Conservation (phyloP, 257 asterid species). For the Primulina tabacum region DNA sequence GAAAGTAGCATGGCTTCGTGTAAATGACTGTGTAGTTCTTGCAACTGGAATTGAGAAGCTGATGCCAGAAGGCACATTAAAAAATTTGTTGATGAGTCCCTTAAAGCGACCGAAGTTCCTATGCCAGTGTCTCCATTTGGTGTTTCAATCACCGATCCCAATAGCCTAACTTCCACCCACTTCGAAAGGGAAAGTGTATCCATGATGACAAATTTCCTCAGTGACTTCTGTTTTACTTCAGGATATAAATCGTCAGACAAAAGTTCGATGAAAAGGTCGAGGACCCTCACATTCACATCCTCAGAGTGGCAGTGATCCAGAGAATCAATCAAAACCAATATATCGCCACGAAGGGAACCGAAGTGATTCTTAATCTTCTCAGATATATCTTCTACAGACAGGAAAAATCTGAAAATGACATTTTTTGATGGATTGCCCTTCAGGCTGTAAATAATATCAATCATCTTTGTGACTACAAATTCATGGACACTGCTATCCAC, state of each 20-base stretch:
- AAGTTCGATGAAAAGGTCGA: slow-evolving; percentile 75
- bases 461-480: slow-evolving; percentile 52
- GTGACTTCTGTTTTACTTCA: slow-evolving; percentile 59
- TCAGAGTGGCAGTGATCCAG: slow-evolving; percentile 73
- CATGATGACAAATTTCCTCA: slow-evolving; percentile 65
- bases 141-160: slow-evolving; percentile 57
- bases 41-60: slow-evolving; percentile 40
- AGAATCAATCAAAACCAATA: slow-evolving; percentile 74
- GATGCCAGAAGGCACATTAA: slow-evolving; percentile 58
- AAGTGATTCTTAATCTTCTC: slow-evolving; percentile 48
- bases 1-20: slow-evolving; percentile 73
- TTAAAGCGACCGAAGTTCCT: slow-evolving; percentile 62
- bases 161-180: slow-evolving; percentile 84
- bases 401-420: slow-evolving; percentile 48
- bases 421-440: slow-evolving; percentile 51
- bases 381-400: slow-evolving; percentile 56
- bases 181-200: slow-evolving; percentile 56
- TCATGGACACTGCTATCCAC: slow-evolving; percentile 63
- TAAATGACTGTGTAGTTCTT: slow-evolving; percentile 63
- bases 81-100: slow-evolving; percentile 75
- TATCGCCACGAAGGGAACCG: slow-evolving; percentile 57
- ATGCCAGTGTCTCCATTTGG: slow-evolving; percentile 41
- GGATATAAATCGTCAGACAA: slow-evolving; percentile 53
- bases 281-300: slow-evolving; percentile 64
- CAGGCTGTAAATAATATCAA: slow-evolving; percentile 61